Conservation (phyloP, 106 monocot genomes). For the Dendrobium chrysotoxum region DNA sequence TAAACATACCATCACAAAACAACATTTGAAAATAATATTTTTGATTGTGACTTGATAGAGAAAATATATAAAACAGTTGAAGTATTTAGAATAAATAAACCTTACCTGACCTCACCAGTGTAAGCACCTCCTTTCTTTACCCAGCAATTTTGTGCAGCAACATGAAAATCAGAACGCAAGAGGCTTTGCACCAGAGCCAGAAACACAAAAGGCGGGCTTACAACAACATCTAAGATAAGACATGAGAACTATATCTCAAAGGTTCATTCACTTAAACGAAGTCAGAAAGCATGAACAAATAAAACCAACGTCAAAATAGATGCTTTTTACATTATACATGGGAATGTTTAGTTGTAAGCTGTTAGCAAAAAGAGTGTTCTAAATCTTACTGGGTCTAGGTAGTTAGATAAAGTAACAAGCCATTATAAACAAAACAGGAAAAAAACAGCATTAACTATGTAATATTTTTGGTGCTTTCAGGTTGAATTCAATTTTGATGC, state of each 20-base stretch:
- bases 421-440: too few species aligned
- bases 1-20: not conserved
- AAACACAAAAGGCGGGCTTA: constrained; percentile 69
- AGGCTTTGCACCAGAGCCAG: constrained; percentile 43
- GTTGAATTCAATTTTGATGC: too few species aligned
- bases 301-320: not conserved
- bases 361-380: too few species aligned
- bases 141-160: constrained; percentile 79
- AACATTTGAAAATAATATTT: not conserved
- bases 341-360: too few species aligned
- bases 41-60: not conserved
- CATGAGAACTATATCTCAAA: not conserved
- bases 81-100: not conserved
- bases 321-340: too few species aligned
- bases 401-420: too few species aligned
- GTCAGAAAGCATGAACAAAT: not conserved
- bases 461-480: too few species aligned
- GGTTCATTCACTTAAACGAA: not conserved
- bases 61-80: not conserved
- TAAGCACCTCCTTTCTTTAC: constrained; percentile 76
- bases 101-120: constrained; percentile 73
- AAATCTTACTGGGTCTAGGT: too few species aligned
- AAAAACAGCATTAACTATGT: too few species aligned
- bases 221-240: constrained; percentile 52
- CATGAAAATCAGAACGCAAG: constrained; percentile 54